A percentile compares a stretch with the other conserved stretches of the same genome.
Evolutionary conservation across 2,329 filamentous ascomycete species (phyloP).

Genomic region (Fusarium cyanostomum): DNA sequence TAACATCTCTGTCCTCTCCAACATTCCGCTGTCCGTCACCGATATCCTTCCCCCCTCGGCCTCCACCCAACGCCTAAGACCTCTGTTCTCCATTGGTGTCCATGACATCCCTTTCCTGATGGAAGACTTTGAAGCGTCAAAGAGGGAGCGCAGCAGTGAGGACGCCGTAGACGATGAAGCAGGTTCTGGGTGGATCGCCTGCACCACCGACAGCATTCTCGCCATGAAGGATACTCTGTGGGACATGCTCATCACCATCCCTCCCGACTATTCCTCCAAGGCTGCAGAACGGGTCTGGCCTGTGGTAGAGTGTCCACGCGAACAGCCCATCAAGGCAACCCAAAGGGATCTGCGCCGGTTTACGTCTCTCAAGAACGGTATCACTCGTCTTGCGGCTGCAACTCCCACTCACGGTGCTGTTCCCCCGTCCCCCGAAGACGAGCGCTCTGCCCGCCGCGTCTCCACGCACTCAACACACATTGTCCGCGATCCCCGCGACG

Average conservation of each 20-base stretch:
- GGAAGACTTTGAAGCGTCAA: slow-evolving; percentile 63
- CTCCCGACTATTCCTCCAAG: slow-evolving; percentile 67
- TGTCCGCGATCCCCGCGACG: slow-evolving; percentile 53
- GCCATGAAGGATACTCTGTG: slow-evolving; percentile 86
- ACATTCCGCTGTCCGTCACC: slow-evolving; percentile 78
- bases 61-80: slow-evolving; percentile 73
- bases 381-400: slow-evolving; percentile 58
- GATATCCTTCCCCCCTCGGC: slow-evolving; percentile 73
- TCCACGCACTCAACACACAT: slow-evolving; percentile 43
- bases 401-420: slow-evolving; percentile 33
- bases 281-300: slow-evolving; percentile 76
- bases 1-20: slow-evolving; percentile 90
- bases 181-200: slow-evolving; percentile 85
- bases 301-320: slow-evolving; percentile 72
- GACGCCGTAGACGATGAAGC: slow-evolving; percentile 56
- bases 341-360: slow-evolving; percentile 90
- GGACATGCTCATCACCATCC: slow-evolving; percentile 88
- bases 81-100: slow-evolving; percentile 92
- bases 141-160: slow-evolving; percentile 49
- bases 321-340: slow-evolving; percentile 79
- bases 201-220: slow-evolving; percentile 94
- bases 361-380: slow-evolving; percentile 70
- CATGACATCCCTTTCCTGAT: slow-evolving; percentile 87
- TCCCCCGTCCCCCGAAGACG: slow-evolving; percentile 44
- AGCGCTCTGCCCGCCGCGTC: slow-evolving; percentile 39